Base-by-base conservation (phyloP, 1,139 yeast species). In the Taiozyma onychis region DNA sequence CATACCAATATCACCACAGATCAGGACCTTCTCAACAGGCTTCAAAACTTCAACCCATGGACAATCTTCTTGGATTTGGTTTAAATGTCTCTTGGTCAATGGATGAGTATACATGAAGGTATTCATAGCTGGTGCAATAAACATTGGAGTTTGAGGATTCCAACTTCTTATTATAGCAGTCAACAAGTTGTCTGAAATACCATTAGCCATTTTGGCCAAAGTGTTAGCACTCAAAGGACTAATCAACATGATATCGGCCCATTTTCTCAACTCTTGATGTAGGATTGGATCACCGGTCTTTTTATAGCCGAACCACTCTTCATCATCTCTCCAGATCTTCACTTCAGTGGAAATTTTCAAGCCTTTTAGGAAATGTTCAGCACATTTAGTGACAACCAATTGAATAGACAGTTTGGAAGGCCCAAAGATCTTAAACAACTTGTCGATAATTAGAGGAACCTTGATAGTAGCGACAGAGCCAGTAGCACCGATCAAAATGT, bases 401-500 rank as follows among this genome's bases (percentile, higher is more conserved):
- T 93, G 98, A 51, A 93, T 87, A 2, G 89, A 81, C 22, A 89
- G 81, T 54, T 82, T 82, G 43, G 81, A 78, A 2, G 78, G 73
- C 3, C 91, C 88, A 67, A 84, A 89, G 22, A 83, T 75, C 65
- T 87, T 87, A 64, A 84, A 85, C 44, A 90, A 73, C 63, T 88
- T 88, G 64, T 88, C 95, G 57, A 90, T 86, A 44, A 90, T 87
- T 57, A 86, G 68, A 0, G 97, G 96, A 35, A 93, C 85, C 65
- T 93, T 93, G 53, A 91, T 89, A 3, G 98, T 88, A 6, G 99
- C 99, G 6, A 93, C 97, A 1, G 96, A 87, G 1, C 99, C 99
- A 1, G 98, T 89, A 37, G 95, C 95, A 21, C 95, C 98, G 43
- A 93, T 73, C 51, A 93, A 73, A 42, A 93, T 84, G 67, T 93